Evolutionary conservation across 345 rosid species (phyloP), one percentile per base, ranked within the genome.

Genomic region (Gossypium ekmanianum): DNA sequence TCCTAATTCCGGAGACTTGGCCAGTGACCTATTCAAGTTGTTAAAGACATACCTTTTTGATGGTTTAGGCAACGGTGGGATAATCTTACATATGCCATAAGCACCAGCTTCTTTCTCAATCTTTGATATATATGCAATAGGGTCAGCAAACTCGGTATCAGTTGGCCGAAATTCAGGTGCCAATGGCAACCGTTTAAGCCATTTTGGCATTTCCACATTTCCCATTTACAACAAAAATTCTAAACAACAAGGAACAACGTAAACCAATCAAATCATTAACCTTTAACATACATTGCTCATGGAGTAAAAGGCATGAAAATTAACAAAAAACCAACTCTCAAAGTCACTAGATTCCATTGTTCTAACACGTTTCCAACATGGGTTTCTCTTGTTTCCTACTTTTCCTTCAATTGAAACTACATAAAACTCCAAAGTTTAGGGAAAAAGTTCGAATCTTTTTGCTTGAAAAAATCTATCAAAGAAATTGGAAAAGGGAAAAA

Each of bases 121-220:
- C 82, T 90, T 96, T 3, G 99, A 96, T 76, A 96, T 94, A 55
- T 96, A 96, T 12, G 97, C 98, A 80, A 96, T 88, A 61, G 98
- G 99, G 85, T 96, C 99, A 17, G 98, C 92, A 62, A 96, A 93
- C 83, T 96, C 99, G 27, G 99, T 96, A 75, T 96, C 99, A 0
- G 98, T 93, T 13, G 99, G 99, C 61, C 92, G 82, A 75, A 85
- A 96, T 76, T 87, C 97, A 10, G 99, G 99, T 50, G 99, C 99
- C 77, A 88, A 74, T 14, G 95, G 97, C 92, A 93, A 79, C 73
- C 80, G 86, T 75, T 92, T 78, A n/a, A 96, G 86, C 99, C 99
- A 96, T 79, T 81, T 80, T 29, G 97, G 97, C 69, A 93, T 88
- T 76, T 96, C 97, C 79, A 91, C 95, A 83, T 84, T 88, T 77